Conservation (phyloP, 352 stramenopile genomes). For the Phytophthora pini region DNA sequence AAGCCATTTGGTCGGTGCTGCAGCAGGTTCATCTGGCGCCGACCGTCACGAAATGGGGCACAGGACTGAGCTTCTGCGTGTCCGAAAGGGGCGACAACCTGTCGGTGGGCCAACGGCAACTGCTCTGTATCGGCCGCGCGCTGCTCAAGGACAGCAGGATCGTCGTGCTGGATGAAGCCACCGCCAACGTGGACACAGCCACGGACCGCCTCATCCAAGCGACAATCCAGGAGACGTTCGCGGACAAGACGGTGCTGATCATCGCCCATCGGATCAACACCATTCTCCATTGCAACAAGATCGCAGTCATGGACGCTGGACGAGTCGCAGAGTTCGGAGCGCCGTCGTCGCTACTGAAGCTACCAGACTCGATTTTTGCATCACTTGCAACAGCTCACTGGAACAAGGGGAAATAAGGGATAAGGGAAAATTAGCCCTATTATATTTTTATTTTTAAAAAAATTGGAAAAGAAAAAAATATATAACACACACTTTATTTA, state of each 20-base stretch:
- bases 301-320: slow-evolving; percentile 34
- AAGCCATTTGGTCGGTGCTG: slow-evolving; percentile 66
- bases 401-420: too few relatives aligned
- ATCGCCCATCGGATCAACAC: slow-evolving; percentile 36
- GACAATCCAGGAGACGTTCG: slow-evolving; percentile 91
- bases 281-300: slow-evolving; percentile 31
- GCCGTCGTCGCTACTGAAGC: slow-evolving; percentile 8
- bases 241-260: slow-evolving; percentile 78
- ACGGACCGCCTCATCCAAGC: slow-evolving; percentile 46
- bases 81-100: slow-evolving; percentile 79
- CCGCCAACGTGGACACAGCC: slow-evolving; percentile 62
- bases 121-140: slow-evolving; percentile 95
- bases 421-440: too few relatives aligned
- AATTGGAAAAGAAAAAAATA: too few relatives aligned
- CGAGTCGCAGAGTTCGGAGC: slow-evolving; percentile 88
- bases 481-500: too few relatives aligned
- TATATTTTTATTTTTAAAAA: too few relatives aligned
- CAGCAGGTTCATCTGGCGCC: slow-evolving; percentile 66
- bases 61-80: slow-evolving; percentile 83
- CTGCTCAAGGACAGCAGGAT: slow-evolving; percentile 90
- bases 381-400: slow-evolving; percentile 13
- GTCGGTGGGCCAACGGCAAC: slow-evolving; percentile 79
- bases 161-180: slow-evolving; percentile 96
- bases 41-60: slow-evolving; percentile 65
- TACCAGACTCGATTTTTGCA: slow-evolving; percentile 15